Base-by-base conservation (phyloP, 371 early-diverging fungal genomes). In the Saksenaea oblongispora region DNA sequence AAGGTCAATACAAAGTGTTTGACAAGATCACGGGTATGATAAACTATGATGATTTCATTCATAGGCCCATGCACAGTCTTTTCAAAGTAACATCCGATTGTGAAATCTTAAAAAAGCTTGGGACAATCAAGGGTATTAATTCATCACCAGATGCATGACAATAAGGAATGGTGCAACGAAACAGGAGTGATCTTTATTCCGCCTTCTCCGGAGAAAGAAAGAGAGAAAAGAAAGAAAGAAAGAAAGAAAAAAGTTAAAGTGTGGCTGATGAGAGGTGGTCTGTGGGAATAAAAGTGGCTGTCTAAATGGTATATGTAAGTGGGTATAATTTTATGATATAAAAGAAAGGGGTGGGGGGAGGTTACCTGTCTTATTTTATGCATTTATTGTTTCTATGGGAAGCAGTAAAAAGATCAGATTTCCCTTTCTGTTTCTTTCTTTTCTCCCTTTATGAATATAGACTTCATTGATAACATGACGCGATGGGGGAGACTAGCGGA, bases 201-300 rank as follows among this genome's bases (percentile, higher is more conserved):
- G 51, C 22, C 51, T 47, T 47, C 51, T 47, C 51, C 51, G 51
- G 51, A 47, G 10, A 47, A 22, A 22, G 22, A 47, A 22, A 18
- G 22, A 11, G 22, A 47, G 22, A 22, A 47, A 9, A 41, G 5
- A 17, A 15, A 37, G 10, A 37, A 15, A 37, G 37, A 37, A 15
- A 1, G 37, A 37, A 37, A 37, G 15, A 41, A 41, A 41, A 17
- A 17, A 17, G 18, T 41, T 41, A 41, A 41, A 0, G 10, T 47
- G 51, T 47, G 51, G 51, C 51, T 47, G 51, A 47, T 47, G 51
- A 47, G 22, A 47, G 22, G 51, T 47, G 51, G 51, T 47, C 51
- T 22, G 51, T 47, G 51, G 24, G 39, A 22, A 47, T 8, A 18
- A n/a, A n/a, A 22, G 51, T 22, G n/a, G 51, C 24, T 47, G 24